Evolutionary conservation across 2,329 filamentous ascomycete genomes (phyloP), one percentile per base, ranked within the genome.

Genomic region (Calcarisporium arbuscula): DNA sequence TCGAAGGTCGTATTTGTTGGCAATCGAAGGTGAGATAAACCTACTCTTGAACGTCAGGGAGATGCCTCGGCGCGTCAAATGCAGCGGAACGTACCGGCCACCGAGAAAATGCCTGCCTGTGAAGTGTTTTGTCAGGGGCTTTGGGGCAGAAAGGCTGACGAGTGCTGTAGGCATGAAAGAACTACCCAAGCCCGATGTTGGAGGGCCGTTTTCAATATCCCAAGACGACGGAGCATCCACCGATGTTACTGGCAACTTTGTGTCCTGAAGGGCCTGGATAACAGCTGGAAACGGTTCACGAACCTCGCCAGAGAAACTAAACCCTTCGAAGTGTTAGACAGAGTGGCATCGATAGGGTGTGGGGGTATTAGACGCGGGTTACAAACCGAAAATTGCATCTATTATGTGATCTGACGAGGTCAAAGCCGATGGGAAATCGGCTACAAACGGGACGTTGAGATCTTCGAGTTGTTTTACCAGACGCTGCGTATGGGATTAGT

Each of bases 221-320:
- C 92, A 98, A 2, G 85, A 92, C 20, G 86, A 94, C 2, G 92
- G 92, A 6, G 86, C 88, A 62, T 98, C 92, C 16, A 98, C 85
- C 4, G 87, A 84, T 4, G 92, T 81, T 0, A 96, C 83, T 0
- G 88, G 85, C 7, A 92, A 52, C 18, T 72, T 72, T 5, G 84
- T 82, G 27, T 80, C 70, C 47, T 87, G 77, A 23, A 98, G 69
- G 7, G 83, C 79, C 41, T 74, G 67, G 48, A 98, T 94, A 11
- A 95, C 83, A 1, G 71, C 70, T 1, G 82, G 80, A 53, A 96
- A 98, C 2, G 92, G 92, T 45, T 94, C 86, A n/a, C 92, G 80
- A 34, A 98, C 82, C 45, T 92, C 82, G 6, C 89, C 90, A 2
- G 80, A 82, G 64, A 98, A 98, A 41, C 84, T 92, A 65, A 98